Base-by-base conservation (phyloP, 2,329 filamentous ascomycete species). In the Hypoxylon sp. region DNA sequence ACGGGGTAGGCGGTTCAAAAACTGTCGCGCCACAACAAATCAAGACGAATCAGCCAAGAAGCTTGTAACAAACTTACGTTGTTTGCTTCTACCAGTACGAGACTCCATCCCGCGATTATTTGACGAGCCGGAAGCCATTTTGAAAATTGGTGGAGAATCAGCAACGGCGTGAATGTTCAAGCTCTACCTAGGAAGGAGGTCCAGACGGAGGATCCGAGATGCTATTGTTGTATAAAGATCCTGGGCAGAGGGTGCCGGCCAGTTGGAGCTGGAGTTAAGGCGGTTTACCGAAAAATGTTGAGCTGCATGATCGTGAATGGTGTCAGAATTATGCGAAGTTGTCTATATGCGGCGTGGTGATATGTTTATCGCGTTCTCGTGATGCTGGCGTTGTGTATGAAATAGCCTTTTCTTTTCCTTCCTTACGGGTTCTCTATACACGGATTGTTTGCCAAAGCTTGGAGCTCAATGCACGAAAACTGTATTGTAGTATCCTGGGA, bases 61-160 rank as follows among this genome's bases (percentile, higher is more conserved):
- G 67, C 53, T 57, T 59, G 67, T 60, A 56, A 63, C 30, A 59
- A 56, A 91, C 91, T 89, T 85, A 94, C 92, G 89, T 82, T 96
- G 93, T 78, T 94, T 94, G 77, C 84, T 90, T 78, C 93, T 87
- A 75, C 92, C 92, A 60, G 88, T 90, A 76, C 92, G 88, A 69
- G 92, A 93, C 83, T 94, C 86, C 89, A 90, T 91, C 57, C 87
- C 82, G 74, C 87, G 87, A 75, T 76, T 82, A 68, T 73, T 79
- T 41, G 77, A 74, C 19, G 75, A 76, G 62, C 66, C 57, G 65
- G 74, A 75, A 45, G 74, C 77, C 77, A 78, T 77, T 60, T 70
- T 75, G 49, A 65, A 64, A 52, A 52, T 53, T 59, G 46, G 67
- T 62, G 53, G 71, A 68, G 57, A 45, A 53, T 59, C 62, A 56